Evolutionary conservation across 2,329 filamentous ascomycete genomes (phyloP), one percentile per base, ranked within the genome.

Genomic region (Pseudogymnoascus sp.): DNA sequence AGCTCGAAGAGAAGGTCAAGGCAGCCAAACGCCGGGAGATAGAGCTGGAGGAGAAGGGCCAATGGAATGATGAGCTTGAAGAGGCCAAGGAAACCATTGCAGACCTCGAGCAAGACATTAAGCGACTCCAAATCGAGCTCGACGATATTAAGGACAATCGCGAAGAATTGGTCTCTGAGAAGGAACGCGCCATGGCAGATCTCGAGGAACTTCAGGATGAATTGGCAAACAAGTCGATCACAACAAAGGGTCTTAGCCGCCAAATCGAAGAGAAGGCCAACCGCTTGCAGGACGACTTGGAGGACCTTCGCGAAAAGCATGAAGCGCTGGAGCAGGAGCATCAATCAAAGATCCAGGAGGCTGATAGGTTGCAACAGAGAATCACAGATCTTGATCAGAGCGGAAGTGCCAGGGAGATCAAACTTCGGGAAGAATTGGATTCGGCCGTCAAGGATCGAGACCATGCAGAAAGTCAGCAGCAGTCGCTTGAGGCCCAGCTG

Each of bases 151-250:
- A 80, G 66, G 77, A 81, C 11, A 80, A 80, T 65, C 73, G 82
- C 15, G 75, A 83, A 37, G 77, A 82, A 59, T 82, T 84, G 0
- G 63, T 79, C 6, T 70, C 75, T 1, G 78, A 85, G 61, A 83
- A 82, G 66, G 76, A 82, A 20, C 78, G 80, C 30, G 84, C 84
- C 2, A 81, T 85, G 66, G 75, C 74, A 6, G 80, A 87, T 62
- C 75, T 87, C 14, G 80, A 85, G 66, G 84, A 87, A 68, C 77
- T 91, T 22, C 87, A 89, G 64, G 87, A 90, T 60, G 89, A 91
- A 68, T 84, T 91, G 80, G 82, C 87, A 20, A 87, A 92, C 73
- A 91, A 91, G 67, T 92, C 89, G 0, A 81, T 91, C 37, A 84
- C 84, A 60, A 89, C 87, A 11, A 91, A 89, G 70, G 88, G 87